Conservation (phyloP, 2,329 filamentous ascomycete genomes). For the Basipetospora chlamydospora region DNA sequence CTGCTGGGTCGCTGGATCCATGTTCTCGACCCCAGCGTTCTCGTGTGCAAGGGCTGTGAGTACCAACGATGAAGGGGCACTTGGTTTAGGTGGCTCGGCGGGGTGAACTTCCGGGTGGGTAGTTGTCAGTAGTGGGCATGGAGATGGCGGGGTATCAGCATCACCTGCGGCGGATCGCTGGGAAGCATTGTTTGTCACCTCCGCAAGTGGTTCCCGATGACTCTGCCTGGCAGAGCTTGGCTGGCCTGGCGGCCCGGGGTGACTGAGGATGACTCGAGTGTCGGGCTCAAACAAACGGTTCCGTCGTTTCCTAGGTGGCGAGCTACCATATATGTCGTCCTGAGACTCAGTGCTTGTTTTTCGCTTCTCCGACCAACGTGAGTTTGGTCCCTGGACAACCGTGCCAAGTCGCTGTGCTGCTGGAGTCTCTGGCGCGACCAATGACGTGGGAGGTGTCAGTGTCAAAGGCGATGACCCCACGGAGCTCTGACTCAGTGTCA, state of each 20-base stretch:
- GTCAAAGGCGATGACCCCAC: background rate
- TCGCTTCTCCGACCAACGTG: background rate
- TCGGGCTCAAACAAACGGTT: background rate
- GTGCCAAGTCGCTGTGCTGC: background rate
- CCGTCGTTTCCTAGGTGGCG: background rate
- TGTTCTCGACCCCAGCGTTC: background rate
- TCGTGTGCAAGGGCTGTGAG: background rate
- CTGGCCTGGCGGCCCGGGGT: background rate
- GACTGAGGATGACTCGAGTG: background rate
- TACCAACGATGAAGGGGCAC: background rate
- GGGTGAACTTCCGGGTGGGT: background rate
- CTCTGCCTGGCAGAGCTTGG: background rate
- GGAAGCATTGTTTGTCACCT: background rate
- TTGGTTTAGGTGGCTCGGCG: background rate
- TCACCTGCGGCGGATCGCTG: background rate
- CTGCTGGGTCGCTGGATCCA: background rate
- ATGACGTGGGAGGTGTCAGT: slow-evolving; percentile 1
- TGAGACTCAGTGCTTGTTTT: background rate
- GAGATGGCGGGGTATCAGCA: background rate
- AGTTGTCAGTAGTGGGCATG: background rate
- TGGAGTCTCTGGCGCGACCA: background rate
- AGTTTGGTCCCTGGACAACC: background rate
- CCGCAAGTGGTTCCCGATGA: background rate
- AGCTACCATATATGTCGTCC: background rate
- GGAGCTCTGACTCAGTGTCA: background rate